Conservation (phyloP, 306 rosid species). For the Cucumis hystrix region DNA sequence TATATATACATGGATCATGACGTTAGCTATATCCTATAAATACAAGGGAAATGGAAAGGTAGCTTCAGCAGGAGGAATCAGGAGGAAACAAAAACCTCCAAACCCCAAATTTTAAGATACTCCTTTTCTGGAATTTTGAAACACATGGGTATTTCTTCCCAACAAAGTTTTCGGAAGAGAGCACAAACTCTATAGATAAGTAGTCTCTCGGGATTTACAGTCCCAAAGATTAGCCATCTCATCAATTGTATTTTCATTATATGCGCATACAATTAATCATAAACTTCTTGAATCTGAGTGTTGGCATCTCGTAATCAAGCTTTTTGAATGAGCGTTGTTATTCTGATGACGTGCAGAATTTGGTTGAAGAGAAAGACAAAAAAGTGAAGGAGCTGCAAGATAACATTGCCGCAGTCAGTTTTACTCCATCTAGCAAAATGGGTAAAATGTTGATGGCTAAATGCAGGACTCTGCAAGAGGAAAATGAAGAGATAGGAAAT, state of each 20-base stretch:
- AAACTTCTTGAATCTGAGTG: background rate
- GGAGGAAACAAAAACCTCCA: too few species aligned
- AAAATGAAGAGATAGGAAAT: slow-evolving; percentile 93
- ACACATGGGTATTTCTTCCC: background rate
- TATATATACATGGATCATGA: too few species aligned
- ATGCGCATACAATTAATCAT: background rate
- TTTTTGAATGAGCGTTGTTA: background rate
- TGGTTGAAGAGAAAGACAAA: slow-evolving; percentile 89
- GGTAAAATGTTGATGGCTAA: slow-evolving; percentile 94
- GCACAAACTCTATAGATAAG: too few species aligned
- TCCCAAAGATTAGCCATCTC: background rate
- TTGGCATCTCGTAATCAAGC: too few species aligned
- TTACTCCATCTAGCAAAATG: slow-evolving; percentile 92
- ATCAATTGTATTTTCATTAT: background rate
- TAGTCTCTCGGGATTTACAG: background rate
- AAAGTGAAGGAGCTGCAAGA: slow-evolving; percentile 80
- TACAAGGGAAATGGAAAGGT: too few species aligned
- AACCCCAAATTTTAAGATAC: background rate
- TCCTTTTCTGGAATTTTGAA: background rate
- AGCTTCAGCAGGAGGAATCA: too few species aligned
- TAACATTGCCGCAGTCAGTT: slow-evolving; percentile 65
- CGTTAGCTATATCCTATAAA: too few species aligned
- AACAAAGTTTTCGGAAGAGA: background rate
- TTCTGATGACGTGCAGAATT: slow-evolving; percentile 26
- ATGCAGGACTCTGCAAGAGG: slow-evolving; percentile 90